These are phyloP conservation scores for Hericium rajendrae DNA, from an alignment of 768 basidiomycete species.

Conservation along the genomic window DNA sequence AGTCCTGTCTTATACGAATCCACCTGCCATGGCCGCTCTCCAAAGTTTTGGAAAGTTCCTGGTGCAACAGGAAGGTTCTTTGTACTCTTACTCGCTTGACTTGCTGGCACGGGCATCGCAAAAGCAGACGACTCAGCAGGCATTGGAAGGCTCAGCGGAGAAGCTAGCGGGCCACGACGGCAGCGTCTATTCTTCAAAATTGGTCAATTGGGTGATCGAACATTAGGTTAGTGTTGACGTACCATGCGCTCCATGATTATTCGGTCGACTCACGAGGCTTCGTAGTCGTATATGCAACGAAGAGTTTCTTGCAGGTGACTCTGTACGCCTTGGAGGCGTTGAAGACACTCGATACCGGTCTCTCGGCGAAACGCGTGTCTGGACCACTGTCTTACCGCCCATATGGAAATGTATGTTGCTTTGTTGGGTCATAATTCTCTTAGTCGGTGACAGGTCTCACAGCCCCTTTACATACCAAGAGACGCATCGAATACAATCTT, in stretches of 20 bases:
- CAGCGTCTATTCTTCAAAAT: conserved; percentile 55
- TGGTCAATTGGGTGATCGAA: conserved; percentile 40
- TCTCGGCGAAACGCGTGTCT: conserved; percentile 27
- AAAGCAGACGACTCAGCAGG: conserved; percentile 35
- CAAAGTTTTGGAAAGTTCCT: conserved; percentile 57
- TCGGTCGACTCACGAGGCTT: not conserved
- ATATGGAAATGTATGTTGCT: conserved; percentile 51
- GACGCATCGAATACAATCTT: conserved; percentile 55
- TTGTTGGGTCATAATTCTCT: no score
- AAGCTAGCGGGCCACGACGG: conserved; percentile 44
- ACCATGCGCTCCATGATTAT: not conserved
- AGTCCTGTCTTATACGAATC: conserved; percentile 41
- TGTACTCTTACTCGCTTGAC: conserved; percentile 65
- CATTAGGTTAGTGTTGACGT: conserved; percentile 38
- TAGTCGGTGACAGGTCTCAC: not conserved
- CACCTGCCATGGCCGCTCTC: conserved; percentile 48
- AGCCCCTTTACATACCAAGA: conserved; percentile 65
- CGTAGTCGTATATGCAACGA: conserved; percentile 61
- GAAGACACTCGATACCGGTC: conserved; percentile 27
- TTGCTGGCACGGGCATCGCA: conserved; percentile 51
- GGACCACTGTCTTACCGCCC: conserved; percentile 39
- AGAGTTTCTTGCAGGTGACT: conserved; percentile 48
- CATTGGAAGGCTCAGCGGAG: conserved; percentile 51
- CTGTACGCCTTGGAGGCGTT: conserved; percentile 54
- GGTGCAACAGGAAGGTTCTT: conserved; percentile 46